Base-by-base conservation (phyloP, 805 yeast genomes). In the Tetrapisispora iriomotensis region DNA sequence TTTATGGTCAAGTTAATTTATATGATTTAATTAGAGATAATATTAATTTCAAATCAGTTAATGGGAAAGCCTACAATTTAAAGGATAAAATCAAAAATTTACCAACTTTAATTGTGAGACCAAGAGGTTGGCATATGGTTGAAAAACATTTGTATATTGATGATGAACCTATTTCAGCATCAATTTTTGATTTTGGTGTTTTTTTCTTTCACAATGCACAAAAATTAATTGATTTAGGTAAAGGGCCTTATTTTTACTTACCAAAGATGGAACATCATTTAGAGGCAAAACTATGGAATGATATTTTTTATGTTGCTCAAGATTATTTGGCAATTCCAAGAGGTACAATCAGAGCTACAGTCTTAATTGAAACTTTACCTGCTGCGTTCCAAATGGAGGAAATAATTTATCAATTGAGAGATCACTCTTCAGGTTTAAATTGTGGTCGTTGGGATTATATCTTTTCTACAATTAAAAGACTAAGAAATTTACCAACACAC, bases 361-460 rank as follows among this genome's bases (percentile, higher is more conserved):
- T 81, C 22, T 67, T 82, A 58, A 82, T 82, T 56, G 94, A 82
- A 62, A 82, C 94, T 14, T 67, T 82, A 48, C 94, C 92, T 29
- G 87, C 85, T 32, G 86, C 88, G 13, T 82, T 79, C 72, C 92
- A 82, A 63, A 77, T 82, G 79, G 88, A 82, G 56, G 94, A 82
- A 63, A 82, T 82, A 49, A 73, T 82, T 52, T 82, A 75, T 56
- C 82, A 82, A 54, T 68, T 82, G 56, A 71, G 86, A 61, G 77
- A 75, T 37, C 94, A 82, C 61, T 79, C 82, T 39, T 72, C 82
- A 8, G 94, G 92, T 41, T 71, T 82, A 61, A 82, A 82, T 66
- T 82, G 92, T 70, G 94, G 94, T 51, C 74, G 94, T 65, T 82
- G 92, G 90, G 94, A 82, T 63, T 82, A 82, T 65, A 82, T 82